Conservation (phyloP, 2,329 filamentous ascomycete species). For the Fonsecaea monophora region DNA sequence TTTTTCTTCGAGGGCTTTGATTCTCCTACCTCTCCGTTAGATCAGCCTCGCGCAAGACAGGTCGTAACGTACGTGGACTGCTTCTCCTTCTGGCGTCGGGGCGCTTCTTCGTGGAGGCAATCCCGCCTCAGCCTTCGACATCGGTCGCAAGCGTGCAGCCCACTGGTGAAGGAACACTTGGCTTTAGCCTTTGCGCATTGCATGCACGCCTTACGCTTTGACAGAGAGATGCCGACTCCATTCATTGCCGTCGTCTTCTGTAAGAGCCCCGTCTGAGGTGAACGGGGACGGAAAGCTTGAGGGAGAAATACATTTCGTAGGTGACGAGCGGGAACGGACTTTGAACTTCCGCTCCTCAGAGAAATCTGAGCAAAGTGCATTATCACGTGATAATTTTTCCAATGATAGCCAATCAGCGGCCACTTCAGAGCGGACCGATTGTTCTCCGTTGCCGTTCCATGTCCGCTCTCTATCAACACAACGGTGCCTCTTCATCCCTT, state of each 20-base stretch:
- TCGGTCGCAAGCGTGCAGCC: constrained; percentile 11
- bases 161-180: constrained; percentile 19
- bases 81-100: constrained; percentile 19
- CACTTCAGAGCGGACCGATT: not conserved
- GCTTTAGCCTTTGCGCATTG: constrained; percentile 22
- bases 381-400: not conserved
- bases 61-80: constrained; percentile 13
- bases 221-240: constrained; percentile 3
- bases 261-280: not conserved
- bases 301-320: not conserved
- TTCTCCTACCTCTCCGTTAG: constrained; percentile 13
- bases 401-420: not conserved
- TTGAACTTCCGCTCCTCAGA: not conserved
- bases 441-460: not conserved
- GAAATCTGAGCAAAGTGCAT: not conserved
- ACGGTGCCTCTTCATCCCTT: not conserved
- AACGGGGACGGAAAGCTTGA: constrained; percentile 4
- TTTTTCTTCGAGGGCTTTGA: constrained; percentile 26
- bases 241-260: constrained; percentile 14
- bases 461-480: not conserved
- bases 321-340: not conserved
- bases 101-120: constrained; percentile 18
- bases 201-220: constrained; percentile 16
- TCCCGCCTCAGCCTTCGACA: constrained; percentile 22
- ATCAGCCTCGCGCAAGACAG: not conserved